Evolutionary conservation across 2,329 filamentous ascomycete species (phyloP).

Genomic region (Venturia effusa): DNA sequence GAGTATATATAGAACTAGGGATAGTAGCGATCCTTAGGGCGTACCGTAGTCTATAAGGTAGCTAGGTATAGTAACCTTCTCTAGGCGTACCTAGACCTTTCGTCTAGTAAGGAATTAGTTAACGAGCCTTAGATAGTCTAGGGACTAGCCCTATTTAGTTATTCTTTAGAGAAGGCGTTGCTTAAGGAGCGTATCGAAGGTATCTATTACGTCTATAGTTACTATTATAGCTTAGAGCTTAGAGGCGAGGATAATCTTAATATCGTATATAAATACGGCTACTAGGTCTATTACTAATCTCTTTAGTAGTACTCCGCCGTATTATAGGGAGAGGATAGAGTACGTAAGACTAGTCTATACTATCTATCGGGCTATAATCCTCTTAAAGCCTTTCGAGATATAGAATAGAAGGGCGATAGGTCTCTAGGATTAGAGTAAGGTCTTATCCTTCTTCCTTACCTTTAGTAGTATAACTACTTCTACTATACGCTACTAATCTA

Average conservation of each 20-base stretch:
- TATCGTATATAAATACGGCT: not conserved
- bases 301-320: not conserved
- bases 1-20: not conserved
- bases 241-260: not conserved
- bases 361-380: not conserved
- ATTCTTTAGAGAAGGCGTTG: not conserved
- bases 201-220: not conserved
- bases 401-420: not conserved
- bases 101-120: not conserved
- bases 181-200: not conserved
- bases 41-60: not conserved
- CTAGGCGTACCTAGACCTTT: not conserved
- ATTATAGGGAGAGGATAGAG: not conserved
- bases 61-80: not conserved
- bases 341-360: not conserved
- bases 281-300: not conserved
- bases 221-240: not conserved
- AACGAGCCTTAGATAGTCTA: not conserved
- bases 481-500: not conserved
- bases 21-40: not conserved
- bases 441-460: not conserved
- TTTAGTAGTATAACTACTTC: not conserved
- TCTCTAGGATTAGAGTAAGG: not conserved
- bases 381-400: not conserved
- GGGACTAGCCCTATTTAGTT: not conserved